Base-by-base conservation (phyloP, 2,329 filamentous ascomycete genomes). In the Botrytis byssoidea region DNA sequence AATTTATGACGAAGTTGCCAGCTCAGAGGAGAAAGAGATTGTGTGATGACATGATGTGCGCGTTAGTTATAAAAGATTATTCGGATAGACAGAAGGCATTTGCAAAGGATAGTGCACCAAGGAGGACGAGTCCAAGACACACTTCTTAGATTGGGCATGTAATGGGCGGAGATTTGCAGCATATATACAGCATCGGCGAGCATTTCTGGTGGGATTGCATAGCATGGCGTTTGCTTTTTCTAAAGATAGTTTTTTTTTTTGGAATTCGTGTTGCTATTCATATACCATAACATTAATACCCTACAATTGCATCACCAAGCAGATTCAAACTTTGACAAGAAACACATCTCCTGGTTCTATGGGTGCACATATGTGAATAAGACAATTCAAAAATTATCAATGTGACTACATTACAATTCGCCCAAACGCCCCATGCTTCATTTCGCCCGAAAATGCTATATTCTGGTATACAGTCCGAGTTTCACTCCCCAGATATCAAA, bases 1-100 rank as follows among this genome's bases (percentile, higher is more conserved):
- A 98, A 82, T 99, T 99, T 83, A 93, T 93, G 42, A 86, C 87
- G 32, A 92, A 95, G 84, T 84, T 99, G 81, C 92, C 94, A 9
- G 82, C 86, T 3, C 86, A 90, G 80, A 88, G 95, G 78, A 88
- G 93, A 80, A 94, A 90, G 84, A 88, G 91, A 75, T 85, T 99
- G 71, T 99, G 96, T 83, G 87, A 93, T 77, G 95, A 99, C 81
- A 88, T 94, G n/a, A 88, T 86, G 75, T 99, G 96, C 83, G 89
- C 92, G 9, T 85, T 98, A 74, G 85, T 96, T 71, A 91, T 98
- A 74, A 91, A 91, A 82, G 94, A 99, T 78, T 99, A 88, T 79
- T 85, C 87, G 37, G 85, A 91, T 10, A 83, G 84, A 77, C 88
- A 90, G 81, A 90, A 90, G 85, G 85, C 87, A 0, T 88, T 89